A percentile compares a stretch with the other conserved stretches of the same genome.
Conservation (phyloP, 2,329 filamentous ascomycete species). For the Capronia coronata region DNA sequence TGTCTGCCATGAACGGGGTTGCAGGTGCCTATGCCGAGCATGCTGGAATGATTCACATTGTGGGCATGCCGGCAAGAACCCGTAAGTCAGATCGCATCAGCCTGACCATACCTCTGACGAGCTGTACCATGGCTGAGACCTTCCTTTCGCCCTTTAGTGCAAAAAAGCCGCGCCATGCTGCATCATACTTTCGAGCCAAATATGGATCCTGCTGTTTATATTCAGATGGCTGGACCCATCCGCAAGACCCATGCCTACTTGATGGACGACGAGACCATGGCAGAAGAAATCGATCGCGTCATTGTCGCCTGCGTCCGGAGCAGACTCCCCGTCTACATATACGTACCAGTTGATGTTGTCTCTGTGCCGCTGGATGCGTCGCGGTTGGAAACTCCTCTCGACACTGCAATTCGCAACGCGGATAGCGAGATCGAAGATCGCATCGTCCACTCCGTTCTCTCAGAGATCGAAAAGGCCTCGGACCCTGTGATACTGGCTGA, state of each 20-base stretch:
- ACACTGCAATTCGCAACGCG: slow-evolving; percentile 35
- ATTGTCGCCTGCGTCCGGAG: slow-evolving; percentile 25
- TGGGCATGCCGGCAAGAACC: slow-evolving; percentile 45
- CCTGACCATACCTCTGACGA: too few relatives aligned
- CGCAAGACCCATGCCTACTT: slow-evolving; percentile 26
- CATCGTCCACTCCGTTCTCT: slow-evolving; percentile 39
- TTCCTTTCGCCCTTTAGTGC: slow-evolving; percentile 33
- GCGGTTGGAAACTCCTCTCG: slow-evolving; percentile 62
- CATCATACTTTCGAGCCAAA: slow-evolving; percentile 32
- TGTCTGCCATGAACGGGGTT: slow-evolving; percentile 34
- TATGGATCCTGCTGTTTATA: slow-evolving; percentile 26
- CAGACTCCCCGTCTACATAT: slow-evolving; percentile 28
- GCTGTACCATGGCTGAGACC: background rate
- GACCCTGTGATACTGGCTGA: slow-evolving; percentile 19
- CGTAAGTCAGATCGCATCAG: slow-evolving; percentile 3
- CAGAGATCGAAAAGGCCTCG: slow-evolving; percentile 15
- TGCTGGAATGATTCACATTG: slow-evolving; percentile 54
- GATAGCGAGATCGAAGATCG: slow-evolving; percentile 52
- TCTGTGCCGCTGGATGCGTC: slow-evolving; percentile 16
- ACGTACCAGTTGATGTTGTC: slow-evolving; percentile 27
- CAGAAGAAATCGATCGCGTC: slow-evolving; percentile 28
- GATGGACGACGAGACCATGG: slow-evolving; percentile 26
- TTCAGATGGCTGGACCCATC: slow-evolving; percentile 26
- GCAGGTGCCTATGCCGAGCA: slow-evolving; percentile 52
- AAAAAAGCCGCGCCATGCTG: slow-evolving; percentile 40